Base-by-base conservation (phyloP, 208 protist species). In the Leishmania aethiopica region DNA sequence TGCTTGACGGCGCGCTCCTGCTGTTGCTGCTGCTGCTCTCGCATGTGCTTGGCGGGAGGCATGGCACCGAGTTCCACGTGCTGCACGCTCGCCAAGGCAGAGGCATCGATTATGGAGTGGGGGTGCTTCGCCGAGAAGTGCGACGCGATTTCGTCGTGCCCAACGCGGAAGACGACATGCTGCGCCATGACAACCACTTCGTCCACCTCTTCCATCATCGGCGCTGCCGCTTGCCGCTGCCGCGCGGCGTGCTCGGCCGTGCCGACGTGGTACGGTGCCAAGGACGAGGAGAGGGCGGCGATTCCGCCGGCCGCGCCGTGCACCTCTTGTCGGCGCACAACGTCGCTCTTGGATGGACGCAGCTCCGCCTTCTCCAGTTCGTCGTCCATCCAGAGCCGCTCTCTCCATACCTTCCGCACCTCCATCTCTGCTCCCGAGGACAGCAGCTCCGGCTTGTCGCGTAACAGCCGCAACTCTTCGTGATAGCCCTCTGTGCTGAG, bases 81-180 rank as follows among this genome's bases (percentile, higher is more conserved):
- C 37, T 84, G 88, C 35, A 94, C 55, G 40, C 75, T 88, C 35
- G 71, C 80, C 19, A 94, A 72, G 6, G 84, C 77, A 2, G 91
- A 94, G 74, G 80, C 84, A 45, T 88, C 78, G 15, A 93, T 88
- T 7, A 96, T 72, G 64, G 79, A 79, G 55, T 72, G 47, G 5
- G 92, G 92, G 84, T 96, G 92, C 19, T 84, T 87, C 22, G 66
- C 75, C 11, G 92, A 75, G 82, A 92, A 93, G 49, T 45, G 45
- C 35, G 49, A 28, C 13, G 40, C 22, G 25, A 81, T 75, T 40
- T 62, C 64, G 55, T 75, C 66, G 4, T 32, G 35, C 35, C 79
- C 69, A 4, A 79, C 76, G 2, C 66, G 71, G 40, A 96, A 51
- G n/a, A 64, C 75, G 8, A 96, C 88, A 70, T 93, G 91, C 84